A percentile compares a stretch with the other conserved stretches of the same genome.
phyloP scores from a whole-genome alignment of 1,139 yeast species.

The Magnusiomyces sp. region DNA sequence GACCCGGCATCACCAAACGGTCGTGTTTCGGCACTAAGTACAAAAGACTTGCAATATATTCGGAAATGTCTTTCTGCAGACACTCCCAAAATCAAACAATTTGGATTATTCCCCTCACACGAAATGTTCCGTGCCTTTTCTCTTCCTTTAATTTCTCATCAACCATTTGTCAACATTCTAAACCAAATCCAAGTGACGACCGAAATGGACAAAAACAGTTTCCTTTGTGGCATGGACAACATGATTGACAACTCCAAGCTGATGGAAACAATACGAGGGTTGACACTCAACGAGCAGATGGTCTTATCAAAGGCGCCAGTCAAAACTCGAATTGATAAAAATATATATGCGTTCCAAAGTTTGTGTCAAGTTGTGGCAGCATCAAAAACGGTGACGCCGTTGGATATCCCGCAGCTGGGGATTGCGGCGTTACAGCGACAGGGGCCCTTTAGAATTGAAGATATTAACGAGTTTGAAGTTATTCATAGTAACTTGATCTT shows the following conservation, averaged over 20 bases:
- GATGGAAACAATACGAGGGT: slow-evolving; percentile 23
- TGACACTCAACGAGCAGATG: slow-evolving; percentile 29
- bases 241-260: slow-evolving; percentile 23
- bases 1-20: slow-evolving; percentile 38
- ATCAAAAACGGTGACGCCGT: slow-evolving; percentile 23
- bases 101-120: slow-evolving; percentile 28
- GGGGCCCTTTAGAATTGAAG: slow-evolving; percentile 6
- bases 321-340: slow-evolving; percentile 13
- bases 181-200: slow-evolving; percentile 17
- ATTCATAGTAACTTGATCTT: slow-evolving; percentile 61
- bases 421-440: slow-evolving; percentile 12
- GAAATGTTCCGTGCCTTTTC: slow-evolving; percentile 22
- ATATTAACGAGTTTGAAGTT: slow-evolving; percentile 41
- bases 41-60: slow-evolving; percentile 26
- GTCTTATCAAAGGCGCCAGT: slow-evolving; percentile 33
- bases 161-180: slow-evolving; percentile 21
- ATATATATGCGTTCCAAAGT: slow-evolving; percentile 21
- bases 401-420: slow-evolving; percentile 24
- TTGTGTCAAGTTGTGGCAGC: slow-evolving; percentile 28
- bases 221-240: slow-evolving; percentile 20
- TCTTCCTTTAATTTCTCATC: slow-evolving; percentile 16
- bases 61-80: slow-evolving; percentile 22
- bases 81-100: slow-evolving; percentile 25
- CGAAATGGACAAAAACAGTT: slow-evolving; percentile 17
- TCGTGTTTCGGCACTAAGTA: slow-evolving; percentile 26